A percentile compares a stretch with the other conserved stretches of the same genome.
Conservation (phyloP, 108 stramenopile species). For the Skeletonema tropicum region DNA sequence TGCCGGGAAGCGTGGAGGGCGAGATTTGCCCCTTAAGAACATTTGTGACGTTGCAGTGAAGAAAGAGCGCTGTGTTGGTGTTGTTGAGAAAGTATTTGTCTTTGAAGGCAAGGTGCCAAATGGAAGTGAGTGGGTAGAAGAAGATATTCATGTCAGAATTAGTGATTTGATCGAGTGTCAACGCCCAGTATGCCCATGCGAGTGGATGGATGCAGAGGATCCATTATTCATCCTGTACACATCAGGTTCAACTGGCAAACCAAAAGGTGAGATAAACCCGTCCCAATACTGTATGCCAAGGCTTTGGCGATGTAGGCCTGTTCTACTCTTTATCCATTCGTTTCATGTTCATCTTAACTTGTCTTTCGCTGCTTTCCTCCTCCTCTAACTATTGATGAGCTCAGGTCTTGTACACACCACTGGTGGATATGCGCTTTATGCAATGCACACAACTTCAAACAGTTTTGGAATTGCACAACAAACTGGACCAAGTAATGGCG, state of each 20-base stretch:
- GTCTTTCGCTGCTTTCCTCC: no score
- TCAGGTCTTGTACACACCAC: conserved; percentile 90
- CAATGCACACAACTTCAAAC: conserved; percentile 82
- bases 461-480: conserved; percentile 71
- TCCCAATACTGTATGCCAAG: no score
- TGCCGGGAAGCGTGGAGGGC: conserved; percentile 61
- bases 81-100: conserved; percentile 66
- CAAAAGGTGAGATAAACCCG: conserved; percentile 54
- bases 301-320: no score
- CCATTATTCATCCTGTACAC: conserved; percentile 97
- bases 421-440: conserved; percentile 94
- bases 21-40: conserved; percentile 65
- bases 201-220: conserved; percentile 91
- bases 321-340: no score
- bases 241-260: conserved; percentile 93
- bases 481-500: conserved; percentile 31
- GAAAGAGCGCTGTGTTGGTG: conserved; percentile 37
- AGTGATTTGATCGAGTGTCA: conserved; percentile 52
- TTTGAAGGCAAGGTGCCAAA: conserved; percentile 44
- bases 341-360: no score
- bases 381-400: no score
- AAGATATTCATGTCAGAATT: conserved; percentile 61
- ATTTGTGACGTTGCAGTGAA: conserved; percentile 72
- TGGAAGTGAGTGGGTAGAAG: conserved; percentile 42
- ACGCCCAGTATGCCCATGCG: conserved; percentile 78